Conservation (phyloP, 306 rosid species). For the Dalbergia cultrata region DNA sequence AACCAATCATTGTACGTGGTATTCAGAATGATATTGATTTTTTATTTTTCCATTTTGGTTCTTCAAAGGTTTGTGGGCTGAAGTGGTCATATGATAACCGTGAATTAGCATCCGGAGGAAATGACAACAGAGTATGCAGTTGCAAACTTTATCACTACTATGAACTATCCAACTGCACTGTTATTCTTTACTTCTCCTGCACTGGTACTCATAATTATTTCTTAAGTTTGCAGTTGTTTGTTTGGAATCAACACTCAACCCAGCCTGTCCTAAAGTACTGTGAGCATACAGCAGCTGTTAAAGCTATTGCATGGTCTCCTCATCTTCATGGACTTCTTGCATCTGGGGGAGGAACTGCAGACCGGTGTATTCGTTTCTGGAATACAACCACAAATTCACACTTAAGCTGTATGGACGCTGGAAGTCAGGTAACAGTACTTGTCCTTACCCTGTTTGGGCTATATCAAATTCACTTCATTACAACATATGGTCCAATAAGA, state of each 20-base stretch:
- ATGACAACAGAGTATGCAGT: slow-evolving; percentile 88
- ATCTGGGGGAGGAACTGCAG: slow-evolving; percentile 99
- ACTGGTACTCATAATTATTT: slow-evolving; percentile 38
- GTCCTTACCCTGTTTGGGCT: slow-evolving; percentile 27
- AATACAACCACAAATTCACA: slow-evolving; percentile 95
- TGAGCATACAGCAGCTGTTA: slow-evolving; percentile 99
- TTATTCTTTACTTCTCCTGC: slow-evolving; percentile 43
- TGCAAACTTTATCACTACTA: slow-evolving; percentile 31
- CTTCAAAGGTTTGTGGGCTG: slow-evolving; percentile 88
- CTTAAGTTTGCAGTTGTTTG: slow-evolving; percentile 70
- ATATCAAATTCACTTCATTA: slow-evolving; percentile 26
- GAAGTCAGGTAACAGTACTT: slow-evolving; percentile 85
- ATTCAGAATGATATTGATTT: slow-evolving; percentile 34
- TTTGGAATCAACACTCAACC: slow-evolving; percentile 97
- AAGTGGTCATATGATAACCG: slow-evolving; percentile 98
- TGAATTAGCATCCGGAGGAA: slow-evolving; percentile 98
- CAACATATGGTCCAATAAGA: not conserved
- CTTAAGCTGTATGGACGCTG: slow-evolving; percentile 95
- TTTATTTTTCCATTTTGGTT: slow-evolving; percentile 44
- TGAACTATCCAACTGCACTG: slow-evolving; percentile 29
- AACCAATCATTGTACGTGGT: slow-evolving; percentile 14
- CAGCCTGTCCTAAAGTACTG: slow-evolving; percentile 95
- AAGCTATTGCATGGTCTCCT: slow-evolving; percentile 99
- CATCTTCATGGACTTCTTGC: slow-evolving; percentile 99
- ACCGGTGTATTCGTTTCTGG: slow-evolving; percentile 97